Percentiles rank a stretch among this genome's conserved stretches.
Conservation (phyloP, 352 stramenopile genomes). For the Globisporangium heterothallicum region DNA sequence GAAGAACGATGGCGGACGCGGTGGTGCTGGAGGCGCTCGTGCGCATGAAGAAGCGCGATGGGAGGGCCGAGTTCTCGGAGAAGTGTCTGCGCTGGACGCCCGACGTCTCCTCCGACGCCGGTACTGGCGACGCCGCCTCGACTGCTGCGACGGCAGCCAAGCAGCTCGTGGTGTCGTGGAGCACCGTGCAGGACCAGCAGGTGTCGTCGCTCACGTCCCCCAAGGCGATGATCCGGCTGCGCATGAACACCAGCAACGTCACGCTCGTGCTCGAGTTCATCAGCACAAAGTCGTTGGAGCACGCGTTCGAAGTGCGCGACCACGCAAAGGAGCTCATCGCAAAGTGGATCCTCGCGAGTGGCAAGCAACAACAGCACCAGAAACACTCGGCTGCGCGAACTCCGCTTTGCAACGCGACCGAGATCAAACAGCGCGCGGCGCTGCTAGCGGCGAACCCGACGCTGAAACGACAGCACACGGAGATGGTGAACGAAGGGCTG, state of each 20-base stretch:
- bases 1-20: slow-evolving; percentile 16
- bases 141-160: slow-evolving; percentile 13
- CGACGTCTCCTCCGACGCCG: slow-evolving; percentile 23
- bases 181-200: slow-evolving; percentile 72
- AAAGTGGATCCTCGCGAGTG: slow-evolving; percentile 38
- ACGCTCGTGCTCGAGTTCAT: slow-evolving; percentile 74
- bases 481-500: slow-evolving; percentile 85
- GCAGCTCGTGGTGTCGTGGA: slow-evolving; percentile 60
- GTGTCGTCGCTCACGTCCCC: slow-evolving; percentile 68
- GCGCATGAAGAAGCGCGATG: slow-evolving; percentile 81
- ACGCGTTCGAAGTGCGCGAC: slow-evolving; percentile 68
- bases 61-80: slow-evolving; percentile 45
- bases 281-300: slow-evolving; percentile 36
- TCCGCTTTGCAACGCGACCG: slow-evolving; percentile 58
- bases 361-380: slow-evolving; percentile 18
- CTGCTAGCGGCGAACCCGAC: slow-evolving; percentile 66
- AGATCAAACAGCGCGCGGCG: slow-evolving; percentile 82
- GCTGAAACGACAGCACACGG: slow-evolving; percentile 80
- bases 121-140: neutral
- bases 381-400: neutral
- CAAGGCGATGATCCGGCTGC: slow-evolving; percentile 80
- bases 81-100: slow-evolving; percentile 59
- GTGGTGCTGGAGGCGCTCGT: slow-evolving; percentile 41
- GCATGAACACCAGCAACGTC: slow-evolving; percentile 45
- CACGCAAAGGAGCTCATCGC: slow-evolving; percentile 67